Percentiles rank a stretch among this genome's conserved stretches.
phyloP scores from a whole-genome alignment of 163 green algal species.

The Volvox carteri region DNA sequence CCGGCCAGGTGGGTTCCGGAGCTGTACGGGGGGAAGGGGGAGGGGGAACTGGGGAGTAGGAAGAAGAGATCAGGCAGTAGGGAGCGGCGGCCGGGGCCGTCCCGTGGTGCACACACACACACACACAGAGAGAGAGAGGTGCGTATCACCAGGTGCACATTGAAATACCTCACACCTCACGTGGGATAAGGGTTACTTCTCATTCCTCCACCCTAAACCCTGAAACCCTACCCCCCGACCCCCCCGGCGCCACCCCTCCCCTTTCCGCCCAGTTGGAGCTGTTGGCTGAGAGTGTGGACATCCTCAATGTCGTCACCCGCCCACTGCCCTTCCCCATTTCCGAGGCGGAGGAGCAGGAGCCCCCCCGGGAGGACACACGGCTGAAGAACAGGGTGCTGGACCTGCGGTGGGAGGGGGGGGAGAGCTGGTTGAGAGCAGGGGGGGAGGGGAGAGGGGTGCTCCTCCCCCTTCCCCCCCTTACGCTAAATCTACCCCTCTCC shows the following conservation, averaged over 20 bases:
- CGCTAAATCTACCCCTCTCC: neutral
- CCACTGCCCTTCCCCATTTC: conserved; percentile 93
- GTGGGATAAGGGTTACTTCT: too few species aligned
- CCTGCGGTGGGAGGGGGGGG: conserved; percentile 77
- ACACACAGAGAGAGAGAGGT: too few species aligned
- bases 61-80: too few species aligned
- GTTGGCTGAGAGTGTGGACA: conserved; percentile 66
- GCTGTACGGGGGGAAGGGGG: neutral
- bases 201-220: too few species aligned
- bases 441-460: too few species aligned
- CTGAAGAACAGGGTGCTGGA: conserved; percentile 95
- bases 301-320: conserved; percentile 92
- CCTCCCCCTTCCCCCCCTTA: neutral
- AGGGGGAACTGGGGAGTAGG: neutral
- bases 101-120: too few species aligned
- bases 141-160: too few species aligned
- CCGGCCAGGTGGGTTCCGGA: conserved; percentile 70
- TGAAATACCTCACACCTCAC: too few species aligned
- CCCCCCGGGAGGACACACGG: conserved; percentile 88
- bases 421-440: too few species aligned
- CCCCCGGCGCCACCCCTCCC: too few species aligned
- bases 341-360: conserved; percentile 74
- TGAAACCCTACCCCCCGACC: too few species aligned
- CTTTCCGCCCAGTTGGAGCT: conserved; percentile 85
- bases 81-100: too few species aligned